Evolutionary conservation across 495 filamentous ascomycete species (phyloP), one percentile per base, ranked within the genome.

Genomic region (Neurospora sublineolata): DNA sequence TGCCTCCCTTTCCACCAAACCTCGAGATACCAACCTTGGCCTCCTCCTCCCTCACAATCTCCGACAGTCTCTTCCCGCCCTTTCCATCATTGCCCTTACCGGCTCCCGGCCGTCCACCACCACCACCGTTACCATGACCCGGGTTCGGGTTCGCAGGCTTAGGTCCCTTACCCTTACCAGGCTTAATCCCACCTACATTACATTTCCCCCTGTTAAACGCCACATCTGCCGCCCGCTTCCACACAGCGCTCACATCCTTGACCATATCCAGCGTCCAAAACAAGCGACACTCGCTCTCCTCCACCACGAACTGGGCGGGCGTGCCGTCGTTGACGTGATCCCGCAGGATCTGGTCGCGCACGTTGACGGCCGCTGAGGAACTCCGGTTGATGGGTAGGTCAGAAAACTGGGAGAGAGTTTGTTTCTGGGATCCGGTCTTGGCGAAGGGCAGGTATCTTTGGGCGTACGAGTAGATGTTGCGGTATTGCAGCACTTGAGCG

Each of bases 201-300:
- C 73, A 75, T 37, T 40, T 37, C 1, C 20, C 71, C 4, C 60
- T 72, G 20, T 71, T 73, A 16, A 71, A 97, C 69, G 93, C 92
- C 2, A 91, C 91, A 3, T 83, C 83, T 46, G 73, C 76, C 12
- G 81, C 84, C 69, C 80, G 77, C n/a, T 79, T 75, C 86, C 85
- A 88, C 4, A 83, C 79, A 9, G 75, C 77, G 20, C 75, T 76
- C 9, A 82, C 79, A 69, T 83, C 79, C 38, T 75, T 79, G n/a
- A 85, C 69, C 72, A 84, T 86, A 33, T 73, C 70, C 1, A 75
- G 69, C 3, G 86, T 87, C 74, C 84, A 87, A 72, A 84, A 87
- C 69, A 88, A 79, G 10, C 85, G 78, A 78, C 86, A 88, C 68
- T 84, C 80, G 10, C 83, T 81, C 23, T 83, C 78, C 60, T 86